Conservation (phyloP, 129 eudicot genomes). For the Calendula officinalis region DNA sequence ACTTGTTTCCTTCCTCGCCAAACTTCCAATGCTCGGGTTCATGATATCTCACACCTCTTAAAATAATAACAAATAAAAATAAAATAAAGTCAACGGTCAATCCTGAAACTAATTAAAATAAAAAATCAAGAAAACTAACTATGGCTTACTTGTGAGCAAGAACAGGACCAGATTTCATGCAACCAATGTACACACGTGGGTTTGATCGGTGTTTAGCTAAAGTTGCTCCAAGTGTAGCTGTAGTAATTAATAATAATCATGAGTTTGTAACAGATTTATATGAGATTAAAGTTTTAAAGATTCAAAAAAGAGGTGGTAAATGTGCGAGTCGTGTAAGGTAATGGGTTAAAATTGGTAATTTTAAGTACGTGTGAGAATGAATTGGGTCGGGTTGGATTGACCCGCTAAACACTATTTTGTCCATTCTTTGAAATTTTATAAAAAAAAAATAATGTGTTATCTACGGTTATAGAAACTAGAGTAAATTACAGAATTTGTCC, state of each 20-base stretch:
- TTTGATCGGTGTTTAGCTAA: slow-evolving; percentile 64
- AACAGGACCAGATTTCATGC: slow-evolving; percentile 98
- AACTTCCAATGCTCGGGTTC: slow-evolving; percentile 98
- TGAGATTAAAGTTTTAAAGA: not conserved
- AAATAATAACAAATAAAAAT: not conserved
- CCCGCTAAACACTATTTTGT: not conserved
- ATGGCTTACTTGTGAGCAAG: slow-evolving; percentile 74
- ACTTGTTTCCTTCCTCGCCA: slow-evolving; percentile 92
- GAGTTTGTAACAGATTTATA: not conserved
- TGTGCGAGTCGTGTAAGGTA: not conserved
- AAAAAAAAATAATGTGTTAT: too few relatives aligned
- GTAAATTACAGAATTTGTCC: too few relatives aligned
- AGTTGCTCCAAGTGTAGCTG: slow-evolving; percentile 86
- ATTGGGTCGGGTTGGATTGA: not conserved
- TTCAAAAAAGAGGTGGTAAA: not conserved
- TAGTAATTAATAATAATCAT: slow-evolving; percentile 5
- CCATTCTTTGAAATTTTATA: too few relatives aligned
- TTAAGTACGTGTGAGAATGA: not conserved
- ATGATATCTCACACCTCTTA: slow-evolving; percentile 91
- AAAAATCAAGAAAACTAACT: not conserved
- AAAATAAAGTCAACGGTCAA: not conserved
- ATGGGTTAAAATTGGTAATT: not conserved
- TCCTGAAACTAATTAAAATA: slow-evolving; percentile 3
- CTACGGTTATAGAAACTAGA: too few relatives aligned
- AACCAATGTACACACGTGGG: slow-evolving; percentile 81